Base-by-base conservation (phyloP, 2,329 filamentous ascomycete genomes). In the Diaporthe citriasiana region DNA sequence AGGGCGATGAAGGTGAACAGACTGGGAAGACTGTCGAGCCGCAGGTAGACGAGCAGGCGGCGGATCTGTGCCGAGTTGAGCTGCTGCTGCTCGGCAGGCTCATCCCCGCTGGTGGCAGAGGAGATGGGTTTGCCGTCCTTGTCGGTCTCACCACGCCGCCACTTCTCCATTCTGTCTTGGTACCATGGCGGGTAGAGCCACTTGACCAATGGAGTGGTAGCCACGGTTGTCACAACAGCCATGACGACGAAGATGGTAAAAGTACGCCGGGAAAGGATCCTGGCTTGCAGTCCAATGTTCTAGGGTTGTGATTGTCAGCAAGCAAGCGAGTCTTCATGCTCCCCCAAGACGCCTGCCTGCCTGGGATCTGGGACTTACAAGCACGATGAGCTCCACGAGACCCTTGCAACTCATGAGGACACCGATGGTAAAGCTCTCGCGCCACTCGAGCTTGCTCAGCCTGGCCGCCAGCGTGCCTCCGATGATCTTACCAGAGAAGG, bases 161-260 rank as follows among this genome's bases (percentile, higher is more conserved):
- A 88, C 27, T 83, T 84, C 12, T 85, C 87, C 12, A 88, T 82
- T 80, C 88, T 89, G 75, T 84, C 83, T 75, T 88, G 88, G 72
- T 89, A 89, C 82, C 82, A 88, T 0, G 90, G 88, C 1, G 95
- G 95, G 77, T 97, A 98, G 9, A 97, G 85, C 70, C 85, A 87
- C 17, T 90, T 88, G 1, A 93, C 93, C 53, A 97, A 83, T 0
- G 95, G 95, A 0, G 95, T 95, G 0, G 95, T 97, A 0, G 91
- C 84, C 73, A 98, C 95, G 0, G 95, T 98, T 0, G 95, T 97
- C 42, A 76, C 80, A 2, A 97, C 86, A 12, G 95, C 95, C 95
- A 98, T 98, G 79, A 98, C 93, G 30, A 98, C 95, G 78, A 98
- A 97, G 71, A 98, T 97, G 70, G 95, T 97, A 79, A 98, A 98